A percentile compares a stretch with the other conserved stretches of the same genome.
Evolutionary conservation across 805 yeast genomes (phyloP).

Genomic region (Candida gorgasii): DNA sequence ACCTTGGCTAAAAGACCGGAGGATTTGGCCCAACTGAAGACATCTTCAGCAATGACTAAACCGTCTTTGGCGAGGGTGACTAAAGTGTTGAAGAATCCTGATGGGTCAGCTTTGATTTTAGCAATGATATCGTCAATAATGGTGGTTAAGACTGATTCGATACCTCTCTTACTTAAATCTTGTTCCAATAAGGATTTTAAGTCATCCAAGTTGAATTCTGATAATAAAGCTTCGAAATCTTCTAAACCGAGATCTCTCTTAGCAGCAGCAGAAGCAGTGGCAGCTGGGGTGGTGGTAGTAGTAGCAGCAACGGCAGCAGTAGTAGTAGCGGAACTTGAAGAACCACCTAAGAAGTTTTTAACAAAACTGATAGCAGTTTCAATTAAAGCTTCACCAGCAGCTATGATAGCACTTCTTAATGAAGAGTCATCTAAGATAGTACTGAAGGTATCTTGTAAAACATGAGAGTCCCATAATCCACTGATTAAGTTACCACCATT

Average conservation of each 20-base stretch:
- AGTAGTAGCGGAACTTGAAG: conserved; percentile 20
- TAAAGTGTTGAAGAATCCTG: conserved; percentile 31
- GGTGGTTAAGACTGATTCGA: conserved; percentile 25
- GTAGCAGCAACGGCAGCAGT: conserved; percentile 19
- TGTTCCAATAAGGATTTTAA: not conserved
- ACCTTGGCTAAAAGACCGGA: conserved; percentile 34
- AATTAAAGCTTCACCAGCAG: conserved; percentile 35
- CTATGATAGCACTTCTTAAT: conserved; percentile 34
- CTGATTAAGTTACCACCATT: conserved; percentile 42
- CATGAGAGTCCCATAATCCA: conserved; percentile 44
- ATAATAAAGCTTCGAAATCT: conserved; percentile 27
- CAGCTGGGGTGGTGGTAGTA: conserved; percentile 18
- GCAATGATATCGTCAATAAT: conserved; percentile 32
- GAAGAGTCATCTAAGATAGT: conserved; percentile 31
- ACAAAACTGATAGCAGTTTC: conserved; percentile 32
- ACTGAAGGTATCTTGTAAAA: conserved; percentile 32
- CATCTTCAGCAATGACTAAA: conserved; percentile 32
- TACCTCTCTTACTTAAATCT: conserved; percentile 33
- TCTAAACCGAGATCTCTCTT: conserved; percentile 17
- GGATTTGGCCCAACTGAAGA: conserved; percentile 38
- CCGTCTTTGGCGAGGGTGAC: conserved; percentile 35
- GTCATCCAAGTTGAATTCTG: conserved; percentile 1
- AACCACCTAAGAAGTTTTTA: conserved; percentile 16
- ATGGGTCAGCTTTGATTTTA: conserved; percentile 40
- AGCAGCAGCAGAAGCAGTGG: conserved; percentile 19